Base-by-base conservation (phyloP, 2,329 filamentous ascomycete species). In the Lasiodiplodia theobromae region DNA sequence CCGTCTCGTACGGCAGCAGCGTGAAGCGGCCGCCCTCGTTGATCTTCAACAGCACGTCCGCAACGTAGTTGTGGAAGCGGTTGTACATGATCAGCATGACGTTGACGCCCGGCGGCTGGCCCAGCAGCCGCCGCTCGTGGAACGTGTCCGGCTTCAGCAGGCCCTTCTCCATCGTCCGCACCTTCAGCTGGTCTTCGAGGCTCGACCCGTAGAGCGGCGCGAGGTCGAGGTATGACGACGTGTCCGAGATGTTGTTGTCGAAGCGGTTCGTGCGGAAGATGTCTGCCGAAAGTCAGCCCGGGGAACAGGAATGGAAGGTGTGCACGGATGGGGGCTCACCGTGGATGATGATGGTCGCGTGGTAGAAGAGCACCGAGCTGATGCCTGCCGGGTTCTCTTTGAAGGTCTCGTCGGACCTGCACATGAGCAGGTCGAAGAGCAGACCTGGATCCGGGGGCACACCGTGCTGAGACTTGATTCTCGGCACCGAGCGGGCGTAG, bases 321-420 rank as follows among this genome's bases (percentile, higher is more conserved):
- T n/a, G 40, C 16, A 7, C 5, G 16, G 5, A 2, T 18, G 18
- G 6, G 3, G 7, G 10, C 69, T 69, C 71, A 77, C 75, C 85
- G 68, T 86, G 85, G 25, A 85, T 86, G 68, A 86, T 84, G 63
- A 86, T 82, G 2, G 83, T 83, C 0, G 84, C 85, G 21, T 84
- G 80, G 47, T 84, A 84, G 69, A 86, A 82, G 10, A 86, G 74
- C 71, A 84, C 79, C 31, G 77, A 80, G 0, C 84, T 86, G 57
- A 86, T 72, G 2, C 81, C 82, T 37, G 80, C 81, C 2, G 78
- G 76, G 67, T 84, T 82, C 31, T 80, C 74, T 31, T 74, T 77
- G 51, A 76, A 66, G 68, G 72, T 57, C 11, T 69, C 56, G 51
- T 69, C 58, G 34, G 71, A 47, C 12, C 73, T 68, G 16, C 71